A percentile compares a stretch with the other conserved stretches of the same genome.
phyloP scores from a whole-genome alignment of 2,329 filamentous ascomycete genomes.

The Harringtonia lauricola region DNA sequence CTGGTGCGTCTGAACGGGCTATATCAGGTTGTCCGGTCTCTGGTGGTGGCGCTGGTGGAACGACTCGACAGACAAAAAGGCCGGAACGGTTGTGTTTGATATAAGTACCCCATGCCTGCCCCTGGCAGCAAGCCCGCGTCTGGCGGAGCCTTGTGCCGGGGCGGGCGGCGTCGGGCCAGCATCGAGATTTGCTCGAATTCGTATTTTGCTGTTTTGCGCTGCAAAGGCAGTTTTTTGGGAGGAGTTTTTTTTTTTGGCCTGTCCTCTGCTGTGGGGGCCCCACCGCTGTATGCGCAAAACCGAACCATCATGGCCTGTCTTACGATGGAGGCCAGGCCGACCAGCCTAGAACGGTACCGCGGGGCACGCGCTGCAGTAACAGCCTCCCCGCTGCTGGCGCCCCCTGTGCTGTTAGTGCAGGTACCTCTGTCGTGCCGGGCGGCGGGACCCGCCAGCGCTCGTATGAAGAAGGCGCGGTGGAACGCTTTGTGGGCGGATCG shows the following conservation, averaged over 20 bases:
- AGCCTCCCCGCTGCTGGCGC: not conserved
- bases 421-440: too few relatives aligned
- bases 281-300: not conserved
- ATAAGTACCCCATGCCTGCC: not conserved
- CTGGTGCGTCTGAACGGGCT: not conserved
- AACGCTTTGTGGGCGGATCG: too few relatives aligned
- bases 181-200: too few relatives aligned
- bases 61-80: not conserved
- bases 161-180: too few relatives aligned
- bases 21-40: too few relatives aligned
- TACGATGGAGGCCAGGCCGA: not conserved
- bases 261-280: too few relatives aligned
- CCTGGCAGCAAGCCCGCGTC: not conserved
- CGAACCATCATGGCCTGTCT: not conserved
- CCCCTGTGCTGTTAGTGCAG: not conserved
- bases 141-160: not conserved
- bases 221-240: too few relatives aligned
- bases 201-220: too few relatives aligned
- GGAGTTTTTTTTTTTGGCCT: too few relatives aligned
- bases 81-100: not conserved
- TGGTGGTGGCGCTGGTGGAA: not conserved
- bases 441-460: too few relatives aligned
- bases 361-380: not conserved
- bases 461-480: too few relatives aligned
- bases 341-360: not conserved